Base-by-base conservation (phyloP, 441 rosid species). In the Dalechampia spathulata region DNA sequence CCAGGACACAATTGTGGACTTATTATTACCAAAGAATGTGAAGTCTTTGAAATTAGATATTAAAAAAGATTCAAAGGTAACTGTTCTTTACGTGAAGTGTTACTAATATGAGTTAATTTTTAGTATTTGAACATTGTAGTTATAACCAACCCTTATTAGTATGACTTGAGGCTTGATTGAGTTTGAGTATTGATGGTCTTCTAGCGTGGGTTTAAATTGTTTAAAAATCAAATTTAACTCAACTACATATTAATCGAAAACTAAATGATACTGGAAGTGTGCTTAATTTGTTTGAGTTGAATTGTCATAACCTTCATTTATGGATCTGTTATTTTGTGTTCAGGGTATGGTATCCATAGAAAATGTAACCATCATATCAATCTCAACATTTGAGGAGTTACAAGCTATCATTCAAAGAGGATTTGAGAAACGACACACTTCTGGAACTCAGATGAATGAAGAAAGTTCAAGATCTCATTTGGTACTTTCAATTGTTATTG, bases 401-500 rank as follows among this genome's bases (percentile, higher is more conserved):
- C 75, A 80, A 52, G 66, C 42, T 50, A 85, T 93, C 52, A 81
- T 90, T 57, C 82, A 82, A 57, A 75, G 77, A 63, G 99, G 99
- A 61, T 85, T 90, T 47, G 97, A 90, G 55, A 83, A 53, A 58
- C 62, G 99, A 28, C 99, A 90, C 69, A 85, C 78, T 8, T 83
- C 90, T 46, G 97, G 87, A 62, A 93, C 99, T 57, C 90, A 81
- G 36, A 90, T 93, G 99, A 93, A 93, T 66, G 95, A 82, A 64
- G 91, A 93, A 71, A 93, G 97, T 67, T 93, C 96, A 32, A 83
- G 99, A 67, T 93, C 99, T 55, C 99, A 93, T 72, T 47, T 90
- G 63, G 76, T 93, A 67, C 83, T 93, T 73, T 93, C 97, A 10
- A 65, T 93, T 58, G 75, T 90, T 45, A 83, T 90, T 50, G 97